phyloP scores from a whole-genome alignment of 495 filamentous ascomycete species.

The Penicillium salamii region DNA sequence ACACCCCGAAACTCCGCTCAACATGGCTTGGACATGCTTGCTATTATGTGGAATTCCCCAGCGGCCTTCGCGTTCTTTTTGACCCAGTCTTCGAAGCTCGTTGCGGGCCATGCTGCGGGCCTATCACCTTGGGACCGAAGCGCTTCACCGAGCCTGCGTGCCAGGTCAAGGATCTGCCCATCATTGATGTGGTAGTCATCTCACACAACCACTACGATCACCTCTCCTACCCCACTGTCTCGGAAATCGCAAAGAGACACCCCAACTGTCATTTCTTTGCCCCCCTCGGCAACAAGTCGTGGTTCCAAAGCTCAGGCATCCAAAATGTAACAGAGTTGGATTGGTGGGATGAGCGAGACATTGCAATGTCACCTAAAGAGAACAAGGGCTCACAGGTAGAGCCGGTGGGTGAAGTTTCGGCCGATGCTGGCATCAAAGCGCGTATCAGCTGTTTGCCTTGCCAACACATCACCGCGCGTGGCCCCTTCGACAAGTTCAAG shows the following conservation, averaged over 20 bases:
- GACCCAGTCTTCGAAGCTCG: constrained; percentile 92
- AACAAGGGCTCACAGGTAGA: constrained; percentile 19
- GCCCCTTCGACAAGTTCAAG: constrained; percentile 60
- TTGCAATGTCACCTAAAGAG: constrained; percentile 54
- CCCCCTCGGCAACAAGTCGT: constrained; percentile 80
- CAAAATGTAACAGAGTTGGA: constrained; percentile 81
- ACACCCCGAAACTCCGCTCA: constrained; percentile 64
- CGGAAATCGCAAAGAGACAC: constrained; percentile 64
- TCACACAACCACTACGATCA: constrained; percentile 96
- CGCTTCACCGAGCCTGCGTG: constrained; percentile 80
- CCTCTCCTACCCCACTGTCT: constrained; percentile 70
- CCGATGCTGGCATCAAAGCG: constrained; percentile 58
- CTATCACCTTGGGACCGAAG: constrained; percentile 70
- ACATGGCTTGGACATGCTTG: constrained; percentile 98
- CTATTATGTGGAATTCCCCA: constrained; percentile 89
- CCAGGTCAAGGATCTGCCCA: constrained; percentile 72
- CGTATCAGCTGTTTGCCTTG: constrained; percentile 78
- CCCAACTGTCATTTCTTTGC: constrained; percentile 88
- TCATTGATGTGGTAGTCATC: constrained; percentile 86
- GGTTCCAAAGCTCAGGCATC: constrained; percentile 72
- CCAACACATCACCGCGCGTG: constrained; percentile 77
- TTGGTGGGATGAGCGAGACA: constrained; percentile 87
- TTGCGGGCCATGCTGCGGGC: constrained; percentile 82
- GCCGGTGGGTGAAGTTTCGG: constrained; percentile 27
- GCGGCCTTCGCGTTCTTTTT: constrained; percentile 84